Evolutionary conservation across 129 eudicot species (phyloP).

Genomic region (Saussurea involucrata): DNA sequence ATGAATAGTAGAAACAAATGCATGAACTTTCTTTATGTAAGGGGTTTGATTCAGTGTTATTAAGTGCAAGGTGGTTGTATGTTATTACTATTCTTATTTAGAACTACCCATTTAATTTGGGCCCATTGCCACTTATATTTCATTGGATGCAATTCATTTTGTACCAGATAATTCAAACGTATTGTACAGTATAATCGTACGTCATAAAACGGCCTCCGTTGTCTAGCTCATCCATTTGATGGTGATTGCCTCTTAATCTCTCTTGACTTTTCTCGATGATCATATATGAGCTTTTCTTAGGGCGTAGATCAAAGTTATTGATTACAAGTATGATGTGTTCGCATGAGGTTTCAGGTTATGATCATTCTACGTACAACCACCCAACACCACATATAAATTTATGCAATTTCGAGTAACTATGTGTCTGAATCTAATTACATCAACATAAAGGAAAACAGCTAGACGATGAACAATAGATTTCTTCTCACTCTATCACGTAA

Average conservation of each 20-base stretch:
- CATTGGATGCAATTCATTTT: background rate
- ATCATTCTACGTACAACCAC: background rate
- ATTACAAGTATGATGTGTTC: background rate
- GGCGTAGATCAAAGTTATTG: background rate
- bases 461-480: background rate
- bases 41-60: constrained; percentile 20
- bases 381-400: background rate
- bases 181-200: constrained; percentile 10
- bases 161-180: constrained; percentile 13
- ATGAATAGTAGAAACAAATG: constrained; percentile 14
- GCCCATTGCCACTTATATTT: constrained; percentile 18
- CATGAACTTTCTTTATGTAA: constrained; percentile 23
- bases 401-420: background rate
- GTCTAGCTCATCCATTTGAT: constrained; percentile 18
- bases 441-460: background rate
- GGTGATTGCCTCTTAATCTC: constrained; percentile 4
- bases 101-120: constrained; percentile 29
- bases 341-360: background rate
- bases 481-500: background rate
- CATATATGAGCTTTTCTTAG: background rate
- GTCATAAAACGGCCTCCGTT: constrained; percentile 3
- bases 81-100: constrained; percentile 37
- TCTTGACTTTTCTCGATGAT: background rate
- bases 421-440: background rate
- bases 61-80: constrained; percentile 39